These are phyloP conservation scores for Pichia inconspicua DNA, from an alignment of 1,139 yeast genomes.

Conservation along the genomic window DNA sequence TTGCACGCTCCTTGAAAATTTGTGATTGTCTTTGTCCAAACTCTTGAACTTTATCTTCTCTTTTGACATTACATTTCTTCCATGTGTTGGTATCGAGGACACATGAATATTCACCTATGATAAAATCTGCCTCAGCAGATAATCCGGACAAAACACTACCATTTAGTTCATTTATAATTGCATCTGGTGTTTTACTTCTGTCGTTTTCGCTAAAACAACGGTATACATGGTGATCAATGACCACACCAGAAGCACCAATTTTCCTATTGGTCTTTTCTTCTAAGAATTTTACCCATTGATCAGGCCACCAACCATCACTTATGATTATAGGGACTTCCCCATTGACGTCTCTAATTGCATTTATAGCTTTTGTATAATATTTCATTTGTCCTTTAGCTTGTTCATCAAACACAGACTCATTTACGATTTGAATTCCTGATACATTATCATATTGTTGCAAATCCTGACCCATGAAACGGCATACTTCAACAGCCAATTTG, in stretches of 20 bases:
- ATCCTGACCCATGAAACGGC: slow-evolving; percentile 58
- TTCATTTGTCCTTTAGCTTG: slow-evolving; percentile 44
- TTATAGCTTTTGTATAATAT: slow-evolving; percentile 65
- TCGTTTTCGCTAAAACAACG: slow-evolving; percentile 78
- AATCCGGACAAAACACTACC: slow-evolving; percentile 45
- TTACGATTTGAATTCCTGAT: slow-evolving; percentile 75
- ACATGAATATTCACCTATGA: slow-evolving; percentile 88
- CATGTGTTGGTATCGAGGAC: slow-evolving; percentile 73
- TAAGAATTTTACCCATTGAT: slow-evolving; percentile 70
- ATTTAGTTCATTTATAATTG: slow-evolving; percentile 53
- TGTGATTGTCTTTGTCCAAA: slow-evolving; percentile 41
- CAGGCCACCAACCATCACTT: slow-evolving; percentile 93
- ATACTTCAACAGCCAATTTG: slow-evolving; percentile 40
- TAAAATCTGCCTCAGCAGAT: slow-evolving; percentile 54
- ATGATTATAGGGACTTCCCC: slow-evolving; percentile 60
- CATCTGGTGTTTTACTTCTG: slow-evolving; percentile 53
- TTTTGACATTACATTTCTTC: slow-evolving; percentile 42
- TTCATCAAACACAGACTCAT: slow-evolving; percentile 66
- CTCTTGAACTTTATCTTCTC: slow-evolving; percentile 37
- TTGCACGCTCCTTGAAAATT: slow-evolving; percentile 44
- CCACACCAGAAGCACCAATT: slow-evolving; percentile 44
- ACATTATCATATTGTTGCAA: slow-evolving; percentile 53
- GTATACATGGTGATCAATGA: slow-evolving; percentile 80
- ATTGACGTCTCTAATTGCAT: slow-evolving; percentile 52
- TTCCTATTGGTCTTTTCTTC: slow-evolving; percentile 35